A percentile compares a stretch with the other conserved stretches of the same genome.
phyloP scores from a whole-genome alignment of 345 rosid genomes.

The Aurinia saxatilis region DNA sequence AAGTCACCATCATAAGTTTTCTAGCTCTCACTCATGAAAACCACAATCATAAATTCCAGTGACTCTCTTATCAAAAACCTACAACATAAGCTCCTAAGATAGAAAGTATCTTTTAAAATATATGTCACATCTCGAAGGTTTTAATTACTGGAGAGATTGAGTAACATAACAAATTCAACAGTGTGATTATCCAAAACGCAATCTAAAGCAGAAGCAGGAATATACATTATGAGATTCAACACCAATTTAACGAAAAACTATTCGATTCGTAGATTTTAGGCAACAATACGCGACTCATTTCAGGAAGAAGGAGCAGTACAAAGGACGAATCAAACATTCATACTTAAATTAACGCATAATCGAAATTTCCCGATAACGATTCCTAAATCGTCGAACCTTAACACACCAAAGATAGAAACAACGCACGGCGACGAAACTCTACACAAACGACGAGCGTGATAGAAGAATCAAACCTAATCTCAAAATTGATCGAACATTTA shows the following conservation, averaged over 20 bases:
- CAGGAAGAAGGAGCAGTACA: background rate
- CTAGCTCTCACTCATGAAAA: background rate
- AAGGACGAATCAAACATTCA: background rate
- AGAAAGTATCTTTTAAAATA: no score
- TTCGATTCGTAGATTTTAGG: background rate
- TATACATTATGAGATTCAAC: background rate
- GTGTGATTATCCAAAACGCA: background rate
- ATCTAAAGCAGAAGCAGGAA: background rate
- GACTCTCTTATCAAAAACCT: background rate
- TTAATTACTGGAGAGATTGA: no score
- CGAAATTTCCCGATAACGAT: background rate
- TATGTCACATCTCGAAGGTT: no score
- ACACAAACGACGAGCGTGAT: no score
- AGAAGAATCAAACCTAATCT: no score
- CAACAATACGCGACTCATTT: background rate
- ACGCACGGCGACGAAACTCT: no score
- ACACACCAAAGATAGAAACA: no score
- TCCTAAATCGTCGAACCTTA: slow-evolving; percentile 5
- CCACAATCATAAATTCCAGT: background rate
- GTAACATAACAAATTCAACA: no score
- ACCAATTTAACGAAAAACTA: background rate
- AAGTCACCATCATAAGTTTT: background rate
- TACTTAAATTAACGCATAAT: background rate
- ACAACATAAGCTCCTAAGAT: background rate
- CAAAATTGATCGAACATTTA: no score